Percentiles rank a stretch among this genome's conserved stretches.
phyloP scores from a whole-genome alignment of 2,329 filamentous ascomycete genomes.

The Colletotrichum cordylinicola region DNA sequence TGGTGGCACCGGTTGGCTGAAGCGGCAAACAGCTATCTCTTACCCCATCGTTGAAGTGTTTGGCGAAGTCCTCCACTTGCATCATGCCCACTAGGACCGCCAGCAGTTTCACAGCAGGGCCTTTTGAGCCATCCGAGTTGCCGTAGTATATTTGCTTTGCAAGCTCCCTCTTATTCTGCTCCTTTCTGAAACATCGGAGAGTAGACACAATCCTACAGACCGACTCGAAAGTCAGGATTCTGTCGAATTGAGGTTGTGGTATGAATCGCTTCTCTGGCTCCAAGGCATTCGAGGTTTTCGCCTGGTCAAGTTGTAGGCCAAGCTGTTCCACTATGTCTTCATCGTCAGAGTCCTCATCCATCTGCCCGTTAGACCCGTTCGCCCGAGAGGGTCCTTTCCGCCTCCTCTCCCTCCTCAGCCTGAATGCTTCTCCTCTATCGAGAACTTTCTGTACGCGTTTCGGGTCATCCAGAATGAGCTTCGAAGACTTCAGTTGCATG shows the following conservation, averaged over 20 bases:
- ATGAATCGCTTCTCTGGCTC: neutral
- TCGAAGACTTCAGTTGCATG: neutral
- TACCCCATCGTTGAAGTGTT: neutral
- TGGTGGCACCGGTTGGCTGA: neutral
- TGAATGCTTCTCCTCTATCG: neutral
- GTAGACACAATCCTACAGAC: neutral
- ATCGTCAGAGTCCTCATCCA: neutral
- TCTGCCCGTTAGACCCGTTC: neutral
- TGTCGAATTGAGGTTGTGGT: neutral
- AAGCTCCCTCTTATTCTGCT: neutral
- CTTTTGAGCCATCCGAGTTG: neutral
- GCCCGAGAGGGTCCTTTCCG: rapidly evolving
- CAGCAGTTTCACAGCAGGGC: neutral
- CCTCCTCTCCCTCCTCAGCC: neutral
- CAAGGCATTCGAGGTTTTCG: neutral
- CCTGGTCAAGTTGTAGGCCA: neutral
- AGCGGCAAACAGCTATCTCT: neutral
- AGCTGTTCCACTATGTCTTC: neutral
- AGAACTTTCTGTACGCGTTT: neutral
- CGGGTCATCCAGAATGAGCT: neutral
- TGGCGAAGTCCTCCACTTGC: neutral
- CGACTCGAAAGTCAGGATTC: neutral
- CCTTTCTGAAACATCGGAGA: neutral
- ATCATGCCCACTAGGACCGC: neutral
- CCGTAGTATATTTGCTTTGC: neutral